phyloP scores from a whole-genome alignment of 257 asterid genomes.

The Solanum piurae region DNA sequence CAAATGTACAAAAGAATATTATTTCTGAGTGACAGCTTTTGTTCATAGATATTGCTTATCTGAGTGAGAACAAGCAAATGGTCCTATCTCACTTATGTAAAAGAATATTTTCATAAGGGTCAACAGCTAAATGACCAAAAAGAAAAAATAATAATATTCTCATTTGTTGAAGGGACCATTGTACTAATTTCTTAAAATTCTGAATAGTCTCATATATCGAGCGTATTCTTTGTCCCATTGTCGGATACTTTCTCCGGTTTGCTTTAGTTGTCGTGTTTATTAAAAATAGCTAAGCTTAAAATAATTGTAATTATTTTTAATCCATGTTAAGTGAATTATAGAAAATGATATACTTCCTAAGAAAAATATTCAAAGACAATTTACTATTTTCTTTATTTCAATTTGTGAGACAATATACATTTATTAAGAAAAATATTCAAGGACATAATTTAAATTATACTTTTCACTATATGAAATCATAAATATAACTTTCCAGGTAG shows the following conservation, averaged over 20 bases:
- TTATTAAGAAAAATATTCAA: too few species aligned
- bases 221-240: constrained; percentile 7
- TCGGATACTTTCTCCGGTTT: not conserved
- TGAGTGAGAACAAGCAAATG: constrained; percentile 4
- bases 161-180: constrained; percentile 42
- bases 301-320: too few species aligned
- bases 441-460: not conserved
- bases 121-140: constrained; percentile 18
- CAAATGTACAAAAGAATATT: constrained; percentile 2
- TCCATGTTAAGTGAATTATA: not conserved
- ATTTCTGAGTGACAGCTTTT: constrained; percentile 1
- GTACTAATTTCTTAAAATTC: constrained; percentile 5
- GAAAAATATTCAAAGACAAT: not conserved
- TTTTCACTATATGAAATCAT: not conserved
- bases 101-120: not conserved
- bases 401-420: not conserved
- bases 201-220: constrained; percentile 10
- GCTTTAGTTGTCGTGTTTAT: not conserved
- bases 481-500: not conserved
- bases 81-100: not conserved
- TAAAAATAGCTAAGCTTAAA: too few species aligned
- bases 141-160: constrained; percentile 17
- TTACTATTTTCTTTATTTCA: too few species aligned
- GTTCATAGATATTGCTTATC: not conserved
- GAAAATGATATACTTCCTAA: not conserved